Conservation (phyloP, 805 yeast genomes). For the Alloascoidea hylecoeti region DNA sequence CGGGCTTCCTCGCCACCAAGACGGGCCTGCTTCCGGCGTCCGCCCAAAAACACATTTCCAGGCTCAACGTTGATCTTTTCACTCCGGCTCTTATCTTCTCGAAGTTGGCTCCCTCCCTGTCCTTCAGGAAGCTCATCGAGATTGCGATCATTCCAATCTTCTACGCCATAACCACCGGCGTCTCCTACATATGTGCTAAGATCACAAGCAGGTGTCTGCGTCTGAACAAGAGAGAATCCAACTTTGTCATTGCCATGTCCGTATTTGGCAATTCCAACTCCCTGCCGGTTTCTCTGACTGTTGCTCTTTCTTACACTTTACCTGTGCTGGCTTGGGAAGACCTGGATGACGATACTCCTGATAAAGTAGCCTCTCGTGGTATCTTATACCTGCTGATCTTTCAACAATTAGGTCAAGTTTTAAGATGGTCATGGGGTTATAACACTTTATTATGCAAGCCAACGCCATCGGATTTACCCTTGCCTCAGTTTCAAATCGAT, state of each 20-base stretch:
- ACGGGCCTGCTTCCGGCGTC: slow-evolving; percentile 51
- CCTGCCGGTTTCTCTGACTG: slow-evolving; percentile 76
- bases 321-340: slow-evolving; percentile 47
- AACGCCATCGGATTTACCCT: too few species aligned
- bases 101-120: slow-evolving; percentile 53
- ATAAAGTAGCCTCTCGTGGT: slow-evolving; percentile 47
- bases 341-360: slow-evolving; percentile 35
- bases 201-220: slow-evolving; percentile 34
- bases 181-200: slow-evolving; percentile 53
- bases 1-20: slow-evolving; percentile 79
- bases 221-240: slow-evolving; percentile 63
- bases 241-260: slow-evolving; percentile 93
- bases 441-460: slow-evolving; percentile 37
- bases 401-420: slow-evolving; percentile 53
- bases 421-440: slow-evolving; percentile 66
- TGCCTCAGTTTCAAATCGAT: too few species aligned
- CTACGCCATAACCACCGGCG: slow-evolving; percentile 68
- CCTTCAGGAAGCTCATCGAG: slow-evolving; percentile 66
- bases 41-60: slow-evolving; percentile 67
- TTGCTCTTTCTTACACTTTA: slow-evolving; percentile 37
- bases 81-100: slow-evolving; percentile 92
- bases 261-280: slow-evolving; percentile 95
- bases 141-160: slow-evolving; percentile 75
- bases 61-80: slow-evolving; percentile 78
- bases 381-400: slow-evolving; percentile 44